Evolutionary conservation across 2,329 filamentous ascomycete species (phyloP), one percentile per base, ranked within the genome.

Genomic region (Alternaria burnsii): DNA sequence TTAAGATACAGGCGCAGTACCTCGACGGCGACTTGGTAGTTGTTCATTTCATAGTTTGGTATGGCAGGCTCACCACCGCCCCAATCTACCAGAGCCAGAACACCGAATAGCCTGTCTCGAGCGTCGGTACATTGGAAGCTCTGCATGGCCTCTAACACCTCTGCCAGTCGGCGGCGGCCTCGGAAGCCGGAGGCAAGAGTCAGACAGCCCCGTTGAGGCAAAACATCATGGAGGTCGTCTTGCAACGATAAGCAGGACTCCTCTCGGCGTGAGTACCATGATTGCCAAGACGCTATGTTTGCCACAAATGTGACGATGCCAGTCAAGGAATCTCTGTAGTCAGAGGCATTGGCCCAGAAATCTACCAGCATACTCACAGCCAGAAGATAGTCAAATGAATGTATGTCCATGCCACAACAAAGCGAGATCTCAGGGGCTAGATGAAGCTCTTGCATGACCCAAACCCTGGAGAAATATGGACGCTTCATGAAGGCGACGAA

Each of bases 51-150:
- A 12, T 42, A 24, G 11, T 42, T 20, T 0, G 40, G 20, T 5
- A 42, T 2, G 8, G 5, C 5, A 11, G 20, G 11, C 7, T 42
- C 3, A 0, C 20, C 20, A 3, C 2, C 1, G 1, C 40, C 11
- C 40, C 20, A 24, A 1, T 24, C 40, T 12, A 42, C 5, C 1
- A 42, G 11, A 16, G 40, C 40, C 20, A 24, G 3, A 7, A 14
- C 10, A 7, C 40, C 20, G 6, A 42, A 24, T 8, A 42, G 11
- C 1, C 11, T 22, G 18, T 24, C 40, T 0, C 40, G 40, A 4
- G 5, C 10, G 40, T 42, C 20, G 10, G 9, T 14, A 14, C 40
- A 24, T 24, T 7, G 5, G 5, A 42, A 24, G 10, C 10, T 42
- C 5, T 42, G 11, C 40, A 42, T 42, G 5, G 20, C 18, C 0